A percentile compares a stretch with the other conserved stretches of the same genome.
These are phyloP conservation scores for Harrya chromipes DNA, from an alignment of 768 basidiomycete genomes.

Conservation along the genomic window DNA sequence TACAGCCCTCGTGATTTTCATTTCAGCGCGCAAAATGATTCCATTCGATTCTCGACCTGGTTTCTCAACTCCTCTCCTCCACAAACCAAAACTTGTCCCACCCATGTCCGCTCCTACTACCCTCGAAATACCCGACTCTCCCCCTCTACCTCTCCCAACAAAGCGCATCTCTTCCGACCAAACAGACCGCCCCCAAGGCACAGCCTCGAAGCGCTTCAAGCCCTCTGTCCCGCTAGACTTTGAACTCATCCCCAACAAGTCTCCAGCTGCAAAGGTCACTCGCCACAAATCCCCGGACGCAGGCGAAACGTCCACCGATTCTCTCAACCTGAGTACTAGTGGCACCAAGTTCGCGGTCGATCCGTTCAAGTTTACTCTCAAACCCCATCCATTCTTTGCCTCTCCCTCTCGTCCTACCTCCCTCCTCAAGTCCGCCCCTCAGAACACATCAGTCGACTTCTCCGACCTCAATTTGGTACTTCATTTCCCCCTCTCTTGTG, in stretches of 20 bases:
- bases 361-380: slow-evolving; percentile 22
- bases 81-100: slow-evolving; percentile 16
- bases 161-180: slow-evolving; percentile 33
- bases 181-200: slow-evolving; percentile 3
- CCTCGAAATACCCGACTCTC: slow-evolving; percentile 15
- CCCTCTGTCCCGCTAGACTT: slow-evolving; percentile 17
- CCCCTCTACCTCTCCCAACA: slow-evolving; percentile 13
- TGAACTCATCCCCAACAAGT: slow-evolving; percentile 21
- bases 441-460: slow-evolving; percentile 3
- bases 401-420: slow-evolving; percentile 1
- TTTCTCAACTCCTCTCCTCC: slow-evolving; percentile 47
- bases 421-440: slow-evolving; percentile 7
- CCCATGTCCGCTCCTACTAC: slow-evolving; percentile 10
- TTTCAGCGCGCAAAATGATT: slow-evolving; percentile 24
- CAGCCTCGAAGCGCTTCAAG: slow-evolving; percentile 33
- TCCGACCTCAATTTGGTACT: slow-evolving; percentile 20
- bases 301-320: slow-evolving; percentile 17
- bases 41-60: slow-evolving; percentile 32
- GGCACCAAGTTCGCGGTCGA: slow-evolving; percentile 2
- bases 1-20: slow-evolving; percentile 5
- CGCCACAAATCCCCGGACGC: slow-evolving; percentile 18
- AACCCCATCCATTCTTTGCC: neutral
- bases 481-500: neutral
- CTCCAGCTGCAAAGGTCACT: slow-evolving; percentile 4
- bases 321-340: slow-evolving; percentile 16